Conservation (phyloP, 1,284 basidiomycete genomes). For the Tilletia caries region DNA sequence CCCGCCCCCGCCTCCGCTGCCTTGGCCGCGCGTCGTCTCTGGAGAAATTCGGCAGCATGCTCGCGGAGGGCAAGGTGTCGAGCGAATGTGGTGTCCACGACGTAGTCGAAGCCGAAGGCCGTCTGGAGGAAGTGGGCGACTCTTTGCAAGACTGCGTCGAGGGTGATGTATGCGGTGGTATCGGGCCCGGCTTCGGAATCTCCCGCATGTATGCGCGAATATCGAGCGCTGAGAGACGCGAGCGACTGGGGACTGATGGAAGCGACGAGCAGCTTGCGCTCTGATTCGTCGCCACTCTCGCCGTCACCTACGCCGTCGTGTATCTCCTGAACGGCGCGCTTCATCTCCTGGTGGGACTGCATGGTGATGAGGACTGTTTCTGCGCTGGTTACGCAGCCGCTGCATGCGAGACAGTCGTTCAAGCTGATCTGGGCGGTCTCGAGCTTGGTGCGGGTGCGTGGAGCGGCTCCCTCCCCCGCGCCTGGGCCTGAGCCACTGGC, state of each 20-base stretch:
- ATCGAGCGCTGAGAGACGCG: constrained; percentile 64
- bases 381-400: constrained; percentile 95
- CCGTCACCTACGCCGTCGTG: neutral
- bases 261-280: constrained; percentile 32
- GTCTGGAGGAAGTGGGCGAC: constrained; percentile 55
- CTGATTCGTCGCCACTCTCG: no score
- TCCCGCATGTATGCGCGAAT: constrained; percentile 14
- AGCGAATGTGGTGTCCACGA: constrained; percentile 92
- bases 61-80: constrained; percentile 80
- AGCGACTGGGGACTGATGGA: constrained; percentile 76
- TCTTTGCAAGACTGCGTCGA: constrained; percentile 54
- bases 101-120: constrained; percentile 66
- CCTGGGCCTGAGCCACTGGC: constrained; percentile 18
- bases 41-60: constrained; percentile 73
- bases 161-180: constrained; percentile 59
- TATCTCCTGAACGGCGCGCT: constrained; percentile 54
- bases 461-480: constrained; percentile 34
- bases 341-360: constrained; percentile 88
- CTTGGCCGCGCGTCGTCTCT: constrained; percentile 25
- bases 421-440: constrained; percentile 78
- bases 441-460: constrained; percentile 42
- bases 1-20: neutral
- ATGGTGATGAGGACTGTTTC: constrained; percentile 96
- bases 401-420: constrained; percentile 91
- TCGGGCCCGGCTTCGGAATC: constrained; percentile 24